These are phyloP conservation scores for Xylariaceae sp. DNA, from an alignment of 2,329 filamentous ascomycete species.

Conservation along the genomic window DNA sequence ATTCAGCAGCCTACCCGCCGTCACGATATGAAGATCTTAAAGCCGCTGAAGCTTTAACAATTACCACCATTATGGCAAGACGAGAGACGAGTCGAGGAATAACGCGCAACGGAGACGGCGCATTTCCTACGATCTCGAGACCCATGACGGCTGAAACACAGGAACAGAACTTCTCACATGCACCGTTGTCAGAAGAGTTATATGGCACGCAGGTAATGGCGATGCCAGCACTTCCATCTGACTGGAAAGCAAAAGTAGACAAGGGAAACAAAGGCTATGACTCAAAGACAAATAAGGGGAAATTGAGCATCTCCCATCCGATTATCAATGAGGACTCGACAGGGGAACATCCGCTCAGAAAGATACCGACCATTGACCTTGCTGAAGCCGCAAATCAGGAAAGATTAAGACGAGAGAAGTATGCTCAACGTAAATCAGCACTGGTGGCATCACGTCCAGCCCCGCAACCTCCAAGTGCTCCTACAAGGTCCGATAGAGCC, in stretches of 20 bases:
- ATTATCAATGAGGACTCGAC: conserved; percentile 34
- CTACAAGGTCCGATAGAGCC: conserved; percentile 30
- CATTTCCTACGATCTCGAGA: conserved; percentile 36
- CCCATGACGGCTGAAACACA: conserved; percentile 37
- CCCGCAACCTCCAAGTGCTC: conserved; percentile 33
- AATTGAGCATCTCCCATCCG: conserved; percentile 47
- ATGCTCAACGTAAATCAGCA: conserved; percentile 27
- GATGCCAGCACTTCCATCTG: conserved; percentile 8
- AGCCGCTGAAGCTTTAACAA: conserved; percentile 34
- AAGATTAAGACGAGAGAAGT: conserved; percentile 38
- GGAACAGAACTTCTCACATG: conserved; percentile 40
- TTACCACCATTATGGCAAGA: conserved; percentile 35
- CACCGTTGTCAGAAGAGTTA: conserved; percentile 25
- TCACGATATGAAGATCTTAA: conserved; percentile 49
- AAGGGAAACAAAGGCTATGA: conserved; percentile 16
- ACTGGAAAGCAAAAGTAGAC: conserved; percentile 3
- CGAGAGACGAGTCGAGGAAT: conserved; percentile 4
- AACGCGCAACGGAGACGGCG: conserved; percentile 18
- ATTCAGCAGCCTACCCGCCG: conserved; percentile 40
- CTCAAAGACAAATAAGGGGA: conserved; percentile 32
- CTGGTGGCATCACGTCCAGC: conserved; percentile 35
- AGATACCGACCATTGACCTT: conserved; percentile 44
- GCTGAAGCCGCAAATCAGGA: conserved; percentile 46
- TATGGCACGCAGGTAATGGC: conserved; percentile 13
- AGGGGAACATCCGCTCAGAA: conserved; percentile 23